Conservation (phyloP, 257 asterid genomes). For the Solanum corneliomulleri region DNA sequence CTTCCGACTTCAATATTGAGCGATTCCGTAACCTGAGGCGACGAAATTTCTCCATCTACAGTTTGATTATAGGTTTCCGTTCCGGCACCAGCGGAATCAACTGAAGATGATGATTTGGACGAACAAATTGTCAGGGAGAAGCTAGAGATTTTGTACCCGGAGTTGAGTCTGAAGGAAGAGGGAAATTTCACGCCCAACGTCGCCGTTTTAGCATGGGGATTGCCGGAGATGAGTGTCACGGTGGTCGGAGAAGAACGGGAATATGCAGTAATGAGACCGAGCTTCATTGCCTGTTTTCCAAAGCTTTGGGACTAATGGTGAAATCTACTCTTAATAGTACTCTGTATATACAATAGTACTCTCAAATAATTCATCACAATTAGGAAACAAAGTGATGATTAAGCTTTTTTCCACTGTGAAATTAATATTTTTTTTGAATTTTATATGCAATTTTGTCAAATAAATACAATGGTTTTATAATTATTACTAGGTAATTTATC, state of each 20-base stretch:
- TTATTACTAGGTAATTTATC: too few relatives aligned
- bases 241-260: slow-evolving; percentile 3
- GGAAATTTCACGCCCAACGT: background rate
- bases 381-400: background rate
- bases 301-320: background rate
- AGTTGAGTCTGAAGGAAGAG: background rate
- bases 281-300: background rate
- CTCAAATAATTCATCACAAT: background rate
- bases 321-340: background rate
- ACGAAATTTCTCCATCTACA: slow-evolving; percentile 6
- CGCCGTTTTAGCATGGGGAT: background rate
- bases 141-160: background rate
- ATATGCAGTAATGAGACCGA: background rate
- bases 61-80: slow-evolving; percentile 7
- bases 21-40: slow-evolving; percentile 17
- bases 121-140: background rate
- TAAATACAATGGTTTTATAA: background rate
- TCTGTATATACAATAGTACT: background rate
- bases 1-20: slow-evolving; percentile 37
- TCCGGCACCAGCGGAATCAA: background rate
- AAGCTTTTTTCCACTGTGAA: background rate
- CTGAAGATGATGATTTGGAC: slow-evolving; percentile 1
- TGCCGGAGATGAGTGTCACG: background rate
- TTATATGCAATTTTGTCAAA: background rate
- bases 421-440: background rate